A percentile compares a stretch with the other conserved stretches of the same genome.
Conservation (phyloP, 768 basidiomycete genomes). For the Termitomyces sp. region DNA sequence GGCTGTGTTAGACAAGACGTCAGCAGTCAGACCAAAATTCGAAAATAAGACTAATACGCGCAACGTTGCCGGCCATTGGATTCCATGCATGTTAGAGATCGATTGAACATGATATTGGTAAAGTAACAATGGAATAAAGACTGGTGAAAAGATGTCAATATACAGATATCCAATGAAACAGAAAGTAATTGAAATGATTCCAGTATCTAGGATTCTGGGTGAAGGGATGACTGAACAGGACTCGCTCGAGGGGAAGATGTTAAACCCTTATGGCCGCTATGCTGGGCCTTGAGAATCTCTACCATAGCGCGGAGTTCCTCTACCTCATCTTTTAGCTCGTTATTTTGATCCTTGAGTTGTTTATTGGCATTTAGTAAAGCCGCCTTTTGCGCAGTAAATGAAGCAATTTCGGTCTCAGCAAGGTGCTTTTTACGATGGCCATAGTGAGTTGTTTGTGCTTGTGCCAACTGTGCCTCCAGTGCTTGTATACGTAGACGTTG, state of each 20-base stretch:
- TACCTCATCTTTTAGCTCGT: slow-evolving; percentile 33
- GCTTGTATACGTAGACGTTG: slow-evolving; percentile 58
- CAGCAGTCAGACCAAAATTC: no score
- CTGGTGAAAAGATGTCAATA: neutral
- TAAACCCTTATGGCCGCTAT: slow-evolving; percentile 28
- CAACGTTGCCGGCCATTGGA: neutral
- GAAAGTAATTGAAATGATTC: neutral
- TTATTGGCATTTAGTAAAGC: slow-evolving; percentile 43
- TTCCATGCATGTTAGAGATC: neutral
- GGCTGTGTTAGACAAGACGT: no score
- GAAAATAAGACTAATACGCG: neutral
- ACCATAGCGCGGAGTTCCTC: slow-evolving; percentile 69
- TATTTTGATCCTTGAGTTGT: slow-evolving; percentile 53
- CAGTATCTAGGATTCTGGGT: neutral
- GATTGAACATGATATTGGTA: no score
- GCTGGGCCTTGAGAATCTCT: slow-evolving; percentile 55
- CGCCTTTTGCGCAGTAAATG: slow-evolving; percentile 41
- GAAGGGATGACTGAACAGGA: neutral
- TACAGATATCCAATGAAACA: neutral
- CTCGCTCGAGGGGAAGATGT: neutral
- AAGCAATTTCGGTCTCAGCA: slow-evolving; percentile 36
- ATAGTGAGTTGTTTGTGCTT: slow-evolving; percentile 29
- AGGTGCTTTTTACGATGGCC: slow-evolving; percentile 27
- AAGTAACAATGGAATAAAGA: no score
- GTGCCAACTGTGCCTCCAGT: slow-evolving; percentile 50